Evolutionary conservation across 192 early-diverging fungal species (phyloP), one percentile per base, ranked within the genome.

Genomic region (Kappamyces sp.): DNA sequence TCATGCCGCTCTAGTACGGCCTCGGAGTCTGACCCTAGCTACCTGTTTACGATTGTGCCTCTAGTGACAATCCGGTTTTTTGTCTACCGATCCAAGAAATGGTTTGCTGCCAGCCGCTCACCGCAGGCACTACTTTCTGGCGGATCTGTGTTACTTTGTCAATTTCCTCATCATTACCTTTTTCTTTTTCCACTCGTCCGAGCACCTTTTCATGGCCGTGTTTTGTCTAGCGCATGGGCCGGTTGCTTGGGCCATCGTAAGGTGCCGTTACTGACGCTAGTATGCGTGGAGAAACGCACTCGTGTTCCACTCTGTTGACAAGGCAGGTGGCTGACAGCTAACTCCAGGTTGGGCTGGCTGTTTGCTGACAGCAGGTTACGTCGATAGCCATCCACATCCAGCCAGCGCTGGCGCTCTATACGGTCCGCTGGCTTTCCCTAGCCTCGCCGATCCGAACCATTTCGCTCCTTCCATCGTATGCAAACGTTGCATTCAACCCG

Each of bases 301-400:
- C 3, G 79, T 84, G 3, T 79, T 84, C 46, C 81, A 77, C 65
- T 83, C 80, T 2, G 41, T 87, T 38, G 85, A 87, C 67, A 87
- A 87, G 65, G 23, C 23, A 23, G 23, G 23, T 23, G 23, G 23
- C 23, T 23, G 23, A 23, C 23, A 23, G 23, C 74, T 82, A n/a
- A 82, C 79, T 5, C 40, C 54, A 8, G 36, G 31, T 51, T 46
- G 44, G 44, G 13, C 13, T 23, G 23, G 23, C 23, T 23, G 23
- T 23, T 23, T 23, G 23, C 23, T 23, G 23, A 23, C 23, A 23
- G 23, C 23, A 23, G 23, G 48, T 65, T 31, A 72, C 71, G 9
- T 82, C 79, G 1, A 73, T 86, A 6, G 73, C 73, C 44, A 82
- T 86, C 47, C 85, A 86, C 60, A 82, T 86, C 54, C 72, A 73